These are phyloP conservation scores for Entomophthora muscae DNA, from an alignment of 371 early-diverging fungal genomes.

Conservation along the genomic window DNA sequence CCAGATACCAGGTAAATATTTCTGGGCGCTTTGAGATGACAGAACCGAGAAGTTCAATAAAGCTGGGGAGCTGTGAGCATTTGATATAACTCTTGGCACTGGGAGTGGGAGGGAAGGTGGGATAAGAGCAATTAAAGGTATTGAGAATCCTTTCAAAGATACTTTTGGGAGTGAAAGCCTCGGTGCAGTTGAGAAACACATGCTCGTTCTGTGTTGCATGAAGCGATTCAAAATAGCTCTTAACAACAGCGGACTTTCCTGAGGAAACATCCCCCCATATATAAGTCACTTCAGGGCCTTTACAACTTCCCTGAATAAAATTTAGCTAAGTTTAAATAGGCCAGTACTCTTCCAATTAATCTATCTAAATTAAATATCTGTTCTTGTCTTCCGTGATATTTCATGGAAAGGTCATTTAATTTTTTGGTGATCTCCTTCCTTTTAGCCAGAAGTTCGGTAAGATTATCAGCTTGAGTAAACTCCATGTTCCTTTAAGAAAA, in stretches of 20 bases:
- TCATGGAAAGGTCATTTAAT: not conserved
- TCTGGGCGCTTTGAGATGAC: not conserved
- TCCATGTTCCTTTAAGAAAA: too few relatives aligned
- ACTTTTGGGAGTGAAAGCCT: not conserved
- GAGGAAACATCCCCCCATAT: not conserved
- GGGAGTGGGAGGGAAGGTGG: not conserved
- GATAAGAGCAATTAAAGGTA: not conserved
- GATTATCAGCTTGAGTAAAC: too few relatives aligned
- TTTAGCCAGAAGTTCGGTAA: not conserved
- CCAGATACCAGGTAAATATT: not conserved
- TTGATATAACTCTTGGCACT: not conserved
- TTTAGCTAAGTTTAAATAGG: not conserved
- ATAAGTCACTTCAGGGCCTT: not conserved
- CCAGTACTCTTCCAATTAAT: not conserved
- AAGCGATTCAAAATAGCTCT: not conserved
- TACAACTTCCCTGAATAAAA: not conserved
- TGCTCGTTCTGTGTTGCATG: not conserved
- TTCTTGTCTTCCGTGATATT: not conserved
- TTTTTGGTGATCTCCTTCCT: not conserved
- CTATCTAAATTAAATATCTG: not conserved
- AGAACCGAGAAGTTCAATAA: not conserved
- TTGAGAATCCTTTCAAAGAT: not conserved
- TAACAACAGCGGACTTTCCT: not conserved
- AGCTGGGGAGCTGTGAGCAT: not conserved
- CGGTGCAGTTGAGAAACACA: not conserved